Percentiles rank a stretch among this genome's conserved stretches.
Evolutionary conservation across 2,329 filamentous ascomycete species (phyloP).

Genomic region (Diaporthe sp.): DNA sequence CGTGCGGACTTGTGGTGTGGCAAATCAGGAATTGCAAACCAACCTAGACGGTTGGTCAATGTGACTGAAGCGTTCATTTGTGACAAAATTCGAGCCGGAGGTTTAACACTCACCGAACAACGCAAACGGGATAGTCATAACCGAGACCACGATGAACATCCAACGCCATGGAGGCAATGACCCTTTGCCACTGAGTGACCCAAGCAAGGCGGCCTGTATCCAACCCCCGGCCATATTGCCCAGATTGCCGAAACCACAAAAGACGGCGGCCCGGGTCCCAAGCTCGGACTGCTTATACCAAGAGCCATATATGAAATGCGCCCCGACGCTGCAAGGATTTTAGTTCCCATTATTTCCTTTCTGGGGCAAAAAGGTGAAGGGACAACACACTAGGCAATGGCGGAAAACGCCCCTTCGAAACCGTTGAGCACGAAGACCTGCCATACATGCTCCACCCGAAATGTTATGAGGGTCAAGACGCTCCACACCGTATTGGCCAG

Average conservation of each 20-base stretch:
- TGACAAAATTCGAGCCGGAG: too few relatives aligned
- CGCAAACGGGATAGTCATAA: slow-evolving; percentile 58
- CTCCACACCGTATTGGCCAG: slow-evolving; percentile 59
- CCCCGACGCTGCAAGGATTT: slow-evolving; percentile 51
- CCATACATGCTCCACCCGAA: slow-evolving; percentile 57
- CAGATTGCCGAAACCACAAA: slow-evolving; percentile 58
- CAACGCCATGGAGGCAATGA: slow-evolving; percentile 58
- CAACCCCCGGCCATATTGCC: slow-evolving; percentile 61
- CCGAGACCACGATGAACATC: slow-evolving; percentile 59
- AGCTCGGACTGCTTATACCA: slow-evolving; percentile 61
- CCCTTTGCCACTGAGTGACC: slow-evolving; percentile 50
- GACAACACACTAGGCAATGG: slow-evolving; percentile 56
- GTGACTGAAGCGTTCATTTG: neutral
- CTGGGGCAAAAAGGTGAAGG: neutral
- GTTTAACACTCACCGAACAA: slow-evolving; percentile 51
- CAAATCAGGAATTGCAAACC: slow-evolving; percentile 60
- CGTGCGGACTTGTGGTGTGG: slow-evolving; percentile 57
- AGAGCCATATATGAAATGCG: slow-evolving; percentile 59
- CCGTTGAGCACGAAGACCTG: slow-evolving; percentile 60
- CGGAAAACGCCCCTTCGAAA: slow-evolving; percentile 60
- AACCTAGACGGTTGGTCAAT: slow-evolving; percentile 48
- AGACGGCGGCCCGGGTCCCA: slow-evolving; percentile 56
- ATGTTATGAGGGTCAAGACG: slow-evolving; percentile 59
- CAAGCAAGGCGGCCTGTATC: slow-evolving; percentile 59
- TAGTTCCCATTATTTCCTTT: neutral